Percentiles rank a stretch among this genome's conserved stretches.
phyloP scores from a whole-genome alignment of 139 green algal species.

The Nannochloris sp. region DNA sequence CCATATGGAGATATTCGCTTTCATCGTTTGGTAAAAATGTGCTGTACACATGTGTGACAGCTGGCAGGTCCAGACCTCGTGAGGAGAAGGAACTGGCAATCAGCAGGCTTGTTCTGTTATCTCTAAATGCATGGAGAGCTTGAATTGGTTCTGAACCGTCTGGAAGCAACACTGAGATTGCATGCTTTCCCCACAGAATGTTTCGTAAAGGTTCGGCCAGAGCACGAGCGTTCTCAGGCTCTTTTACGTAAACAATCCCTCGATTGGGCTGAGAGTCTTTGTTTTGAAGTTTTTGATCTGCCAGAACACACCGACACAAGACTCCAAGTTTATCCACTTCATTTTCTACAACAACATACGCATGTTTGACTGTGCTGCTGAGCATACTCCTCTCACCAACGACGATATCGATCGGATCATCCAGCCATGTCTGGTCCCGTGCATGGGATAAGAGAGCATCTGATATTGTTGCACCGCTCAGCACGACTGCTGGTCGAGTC shows the following conservation, averaged over 20 bases:
- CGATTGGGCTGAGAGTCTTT: slow-evolving; percentile 40
- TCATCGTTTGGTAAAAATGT: slow-evolving; percentile 42
- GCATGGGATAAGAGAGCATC: slow-evolving; percentile 28
- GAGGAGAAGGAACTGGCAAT: slow-evolving; percentile 53
- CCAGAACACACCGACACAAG: too few relatives aligned
- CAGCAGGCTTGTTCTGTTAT: slow-evolving; percentile 57
- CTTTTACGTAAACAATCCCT: slow-evolving; percentile 54
- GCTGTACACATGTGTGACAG: slow-evolving; percentile 78
- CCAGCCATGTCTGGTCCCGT: slow-evolving; percentile 39
- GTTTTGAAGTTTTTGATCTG: slow-evolving; percentile 17
- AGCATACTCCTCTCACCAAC: slow-evolving; percentile 27
- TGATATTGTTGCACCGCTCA: slow-evolving; percentile 62
- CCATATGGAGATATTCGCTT: slow-evolving; percentile 70
- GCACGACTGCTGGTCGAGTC: slow-evolving; percentile 43
- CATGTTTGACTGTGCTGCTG: slow-evolving; percentile 35
- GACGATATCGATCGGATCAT: slow-evolving; percentile 40
- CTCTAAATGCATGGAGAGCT: slow-evolving; percentile 60
- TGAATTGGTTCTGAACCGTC: slow-evolving; percentile 60
- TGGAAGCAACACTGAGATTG: slow-evolving; percentile 68
- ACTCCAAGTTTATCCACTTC: slow-evolving; percentile 28
- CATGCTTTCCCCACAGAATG: slow-evolving; percentile 69
- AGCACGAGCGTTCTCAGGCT: slow-evolving; percentile 34
- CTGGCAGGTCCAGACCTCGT: slow-evolving; percentile 75
- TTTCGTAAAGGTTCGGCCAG: slow-evolving; percentile 51
- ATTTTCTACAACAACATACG: slow-evolving; percentile 36